phyloP scores from a whole-genome alignment of 768 basidiomycete species.

The Tylopilus subfusipes region DNA sequence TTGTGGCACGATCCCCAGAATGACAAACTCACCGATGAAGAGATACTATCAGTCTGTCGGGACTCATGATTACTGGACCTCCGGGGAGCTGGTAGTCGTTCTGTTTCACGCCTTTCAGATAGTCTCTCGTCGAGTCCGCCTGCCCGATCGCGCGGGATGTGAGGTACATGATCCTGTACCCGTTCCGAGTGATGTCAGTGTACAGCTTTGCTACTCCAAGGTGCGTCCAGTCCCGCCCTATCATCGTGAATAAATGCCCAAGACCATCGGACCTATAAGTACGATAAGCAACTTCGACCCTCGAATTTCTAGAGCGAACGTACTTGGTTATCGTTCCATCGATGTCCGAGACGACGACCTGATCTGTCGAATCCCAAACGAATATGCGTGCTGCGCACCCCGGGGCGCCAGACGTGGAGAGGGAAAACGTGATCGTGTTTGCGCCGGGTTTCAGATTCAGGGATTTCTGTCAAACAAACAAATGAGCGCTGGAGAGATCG shows the following conservation, averaged over 20 bases:
- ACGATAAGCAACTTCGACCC: not conserved
- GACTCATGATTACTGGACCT: slow-evolving; percentile 98
- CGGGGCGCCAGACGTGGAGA: slow-evolving; percentile 75
- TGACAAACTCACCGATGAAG: slow-evolving; percentile 73
- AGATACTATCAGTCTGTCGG: slow-evolving; percentile 90
- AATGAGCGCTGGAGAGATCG: not conserved
- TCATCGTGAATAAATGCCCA: slow-evolving; percentile 96
- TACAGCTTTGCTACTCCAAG: slow-evolving; percentile 95
- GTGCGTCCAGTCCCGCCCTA: slow-evolving; percentile 98
- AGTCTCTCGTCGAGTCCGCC: slow-evolving; percentile 93
- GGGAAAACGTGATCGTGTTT: slow-evolving; percentile 90
- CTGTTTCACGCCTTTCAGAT: slow-evolving; percentile 92
- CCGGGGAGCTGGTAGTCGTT: slow-evolving; percentile 96
- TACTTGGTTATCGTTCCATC: slow-evolving; percentile 99
- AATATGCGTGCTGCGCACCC: slow-evolving; percentile 93
- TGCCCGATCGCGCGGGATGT: slow-evolving; percentile 97
- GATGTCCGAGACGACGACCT: slow-evolving; percentile 92
- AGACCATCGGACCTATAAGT: slow-evolving; percentile 81
- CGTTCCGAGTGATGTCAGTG: slow-evolving; percentile 91
- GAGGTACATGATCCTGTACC: slow-evolving; percentile 97
- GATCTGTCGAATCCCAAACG: slow-evolving; percentile 90
- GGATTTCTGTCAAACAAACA: slow-evolving; percentile 56
- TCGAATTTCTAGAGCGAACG: slow-evolving; percentile 14
- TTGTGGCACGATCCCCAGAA: not conserved
- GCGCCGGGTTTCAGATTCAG: slow-evolving; percentile 81